phyloP scores from a whole-genome alignment of 2,329 filamentous ascomycete species.

The Aspergillus sp. region DNA sequence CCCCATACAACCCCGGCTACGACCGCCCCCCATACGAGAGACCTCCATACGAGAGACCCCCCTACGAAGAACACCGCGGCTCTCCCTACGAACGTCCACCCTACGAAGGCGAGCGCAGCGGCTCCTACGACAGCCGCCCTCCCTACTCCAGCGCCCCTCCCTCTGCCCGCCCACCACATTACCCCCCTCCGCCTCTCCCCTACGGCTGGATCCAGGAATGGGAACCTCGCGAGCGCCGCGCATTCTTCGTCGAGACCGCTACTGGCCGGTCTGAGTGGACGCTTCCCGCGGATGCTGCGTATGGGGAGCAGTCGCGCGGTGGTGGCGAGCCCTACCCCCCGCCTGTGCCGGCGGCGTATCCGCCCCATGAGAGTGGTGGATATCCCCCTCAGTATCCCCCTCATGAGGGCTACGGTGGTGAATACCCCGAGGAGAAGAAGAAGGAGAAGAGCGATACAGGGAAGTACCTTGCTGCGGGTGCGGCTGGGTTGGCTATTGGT shows the following conservation, averaged over 20 bases:
- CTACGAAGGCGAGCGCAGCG: constrained; percentile 10
- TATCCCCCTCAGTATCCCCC: neutral
- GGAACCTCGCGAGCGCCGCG: constrained; percentile 61
- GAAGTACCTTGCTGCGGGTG: constrained; percentile 56
- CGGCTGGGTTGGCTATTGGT: constrained; percentile 58
- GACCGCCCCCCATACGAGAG: constrained; percentile 14
- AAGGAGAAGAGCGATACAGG: constrained; percentile 49
- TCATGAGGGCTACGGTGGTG: constrained; percentile 1
- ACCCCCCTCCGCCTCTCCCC: constrained; percentile 54
- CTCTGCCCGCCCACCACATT: constrained; percentile 31
- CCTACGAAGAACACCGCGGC: neutral
- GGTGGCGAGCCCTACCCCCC: constrained; percentile 19
- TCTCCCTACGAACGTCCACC: constrained; percentile 15
- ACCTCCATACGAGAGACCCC: constrained; percentile 11
- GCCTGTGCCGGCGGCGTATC: constrained; percentile 15
- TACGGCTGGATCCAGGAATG: constrained; percentile 64
- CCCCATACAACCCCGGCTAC: neutral
- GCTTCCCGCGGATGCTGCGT: constrained; percentile 42
- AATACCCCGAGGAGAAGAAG: constrained; percentile 23
- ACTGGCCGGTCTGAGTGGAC: constrained; percentile 67
- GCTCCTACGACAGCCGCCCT: constrained; percentile 14
- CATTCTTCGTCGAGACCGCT: constrained; percentile 64
- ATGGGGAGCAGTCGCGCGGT: constrained; percentile 9
- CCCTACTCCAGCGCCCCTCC: constrained; percentile 32
- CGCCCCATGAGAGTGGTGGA: neutral